phyloP scores from a whole-genome alignment of 2,329 filamentous ascomycete genomes.

The Cordyceps farinosa region DNA sequence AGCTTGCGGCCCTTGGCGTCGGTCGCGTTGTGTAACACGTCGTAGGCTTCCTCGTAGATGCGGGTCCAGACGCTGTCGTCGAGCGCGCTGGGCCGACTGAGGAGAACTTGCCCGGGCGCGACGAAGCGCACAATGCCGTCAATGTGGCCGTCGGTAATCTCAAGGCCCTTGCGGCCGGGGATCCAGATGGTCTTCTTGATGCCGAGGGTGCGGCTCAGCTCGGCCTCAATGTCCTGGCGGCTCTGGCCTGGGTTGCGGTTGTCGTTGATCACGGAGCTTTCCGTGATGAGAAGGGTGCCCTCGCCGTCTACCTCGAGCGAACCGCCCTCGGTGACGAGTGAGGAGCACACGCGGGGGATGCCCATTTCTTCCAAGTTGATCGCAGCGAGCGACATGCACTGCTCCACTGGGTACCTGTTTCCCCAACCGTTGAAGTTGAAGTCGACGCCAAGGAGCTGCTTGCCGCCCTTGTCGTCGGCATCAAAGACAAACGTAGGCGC shows the following conservation, averaged over 20 bases:
- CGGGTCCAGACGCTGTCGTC: constrained; percentile 13
- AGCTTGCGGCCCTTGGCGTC: constrained; percentile 25
- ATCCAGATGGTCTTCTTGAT: constrained; percentile 29
- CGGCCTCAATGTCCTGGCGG: constrained; percentile 23
- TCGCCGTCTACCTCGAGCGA: constrained; percentile 21
- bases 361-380: constrained; percentile 7
- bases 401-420: constrained; percentile 19
- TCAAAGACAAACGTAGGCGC: constrained; percentile 24
- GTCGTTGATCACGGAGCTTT: constrained; percentile 29
- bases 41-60: constrained; percentile 25
- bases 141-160: constrained; percentile 29
- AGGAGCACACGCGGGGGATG: constrained; percentile 5
- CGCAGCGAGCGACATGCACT: constrained; percentile 18
- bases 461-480: neutral
- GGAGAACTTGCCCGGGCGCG: constrained; percentile 23
- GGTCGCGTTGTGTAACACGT: constrained; percentile 19
- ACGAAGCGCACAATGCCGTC: constrained; percentile 28
- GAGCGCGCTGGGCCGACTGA: constrained; percentile 22
- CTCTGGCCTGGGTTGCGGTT: constrained; percentile 27
- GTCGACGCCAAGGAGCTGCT: constrained; percentile 22
- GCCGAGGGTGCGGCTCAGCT: constrained; percentile 24
- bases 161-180: constrained; percentile 22
- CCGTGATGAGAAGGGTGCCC: constrained; percentile 26
- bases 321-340: constrained; percentile 26
- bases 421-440: constrained; percentile 32